Evolutionary conservation across 2,329 filamentous ascomycete genomes (phyloP).

Genomic region (Fusarium continuum): DNA sequence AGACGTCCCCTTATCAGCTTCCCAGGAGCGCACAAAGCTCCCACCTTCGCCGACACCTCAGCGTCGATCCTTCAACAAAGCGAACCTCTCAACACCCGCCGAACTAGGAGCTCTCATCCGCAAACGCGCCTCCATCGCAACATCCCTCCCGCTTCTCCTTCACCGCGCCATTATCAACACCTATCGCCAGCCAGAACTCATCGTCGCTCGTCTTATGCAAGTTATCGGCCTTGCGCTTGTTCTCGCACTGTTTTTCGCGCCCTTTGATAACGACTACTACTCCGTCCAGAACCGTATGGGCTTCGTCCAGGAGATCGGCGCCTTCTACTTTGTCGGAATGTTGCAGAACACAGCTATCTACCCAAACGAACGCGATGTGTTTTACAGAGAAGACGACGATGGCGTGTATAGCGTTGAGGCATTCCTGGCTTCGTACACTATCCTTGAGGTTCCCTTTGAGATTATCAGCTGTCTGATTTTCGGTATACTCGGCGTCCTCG

Average conservation of each 20-base stretch:
- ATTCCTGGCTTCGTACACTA: constrained; percentile 75
- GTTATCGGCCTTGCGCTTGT: constrained; percentile 71
- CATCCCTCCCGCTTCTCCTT: constrained; percentile 73
- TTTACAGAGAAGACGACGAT: constrained; percentile 80
- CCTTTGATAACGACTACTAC: constrained; percentile 73
- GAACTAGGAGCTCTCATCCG: constrained; percentile 75
- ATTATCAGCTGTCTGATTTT: constrained; percentile 72
- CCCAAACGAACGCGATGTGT: constrained; percentile 76
- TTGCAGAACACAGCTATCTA: constrained; percentile 81
- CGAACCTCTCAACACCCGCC: constrained; percentile 70
- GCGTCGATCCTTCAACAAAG: constrained; percentile 55
- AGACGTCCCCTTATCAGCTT: neutral
- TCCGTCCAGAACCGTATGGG: constrained; percentile 78
- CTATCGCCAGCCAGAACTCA: constrained; percentile 69
- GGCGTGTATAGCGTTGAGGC: constrained; percentile 75
- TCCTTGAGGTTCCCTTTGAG: constrained; percentile 78
- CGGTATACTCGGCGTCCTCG: constrained; percentile 69
- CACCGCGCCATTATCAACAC: constrained; percentile 75
- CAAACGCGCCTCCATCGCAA: constrained; percentile 67
- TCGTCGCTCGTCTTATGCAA: constrained; percentile 73
- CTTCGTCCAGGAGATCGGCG: constrained; percentile 75
- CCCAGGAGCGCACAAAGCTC: neutral
- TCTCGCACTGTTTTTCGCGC: constrained; percentile 75
- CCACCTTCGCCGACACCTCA: constrained; percentile 36
- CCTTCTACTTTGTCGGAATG: constrained; percentile 80